phyloP scores from a whole-genome alignment of 352 stramenopile species.

The Blastocystis sp. region DNA sequence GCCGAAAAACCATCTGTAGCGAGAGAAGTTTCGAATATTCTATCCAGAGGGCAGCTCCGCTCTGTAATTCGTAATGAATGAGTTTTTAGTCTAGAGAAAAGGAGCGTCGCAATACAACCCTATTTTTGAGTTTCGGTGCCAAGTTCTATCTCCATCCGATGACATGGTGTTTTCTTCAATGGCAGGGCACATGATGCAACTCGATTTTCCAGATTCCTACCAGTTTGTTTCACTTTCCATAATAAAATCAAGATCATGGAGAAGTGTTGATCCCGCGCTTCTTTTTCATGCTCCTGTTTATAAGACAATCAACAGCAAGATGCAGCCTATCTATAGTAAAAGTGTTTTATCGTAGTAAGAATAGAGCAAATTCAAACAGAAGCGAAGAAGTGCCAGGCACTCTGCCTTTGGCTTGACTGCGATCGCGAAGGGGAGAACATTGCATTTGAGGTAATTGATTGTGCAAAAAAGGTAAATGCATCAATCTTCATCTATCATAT shows the following conservation, averaged over 20 bases:
- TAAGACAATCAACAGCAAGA: constrained; percentile 79
- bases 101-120: constrained; percentile 74
- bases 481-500: constrained; percentile 67
- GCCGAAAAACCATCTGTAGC: constrained; percentile 98
- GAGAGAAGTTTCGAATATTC: constrained; percentile 87
- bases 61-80: constrained; percentile 63
- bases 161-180: constrained; percentile 91
- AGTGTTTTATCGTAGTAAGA: background rate
- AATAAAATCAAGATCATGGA: constrained; percentile 77
- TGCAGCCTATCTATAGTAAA: constrained; percentile 77
- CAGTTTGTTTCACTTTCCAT: background rate
- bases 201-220: constrained; percentile 85
- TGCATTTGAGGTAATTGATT: constrained; percentile 85
- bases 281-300: constrained; percentile 83
- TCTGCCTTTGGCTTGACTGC: constrained; percentile 97
- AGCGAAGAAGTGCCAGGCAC: constrained; percentile 73
- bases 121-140: constrained; percentile 82
- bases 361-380: constrained; percentile 72
- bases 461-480: constrained; percentile 76
- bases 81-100: constrained; percentile 67
- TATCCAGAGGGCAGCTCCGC: constrained; percentile 70
- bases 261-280: constrained; percentile 81
- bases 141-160: constrained; percentile 73
- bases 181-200: constrained; percentile 90
- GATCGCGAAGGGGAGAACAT: constrained; percentile 99